Percentiles rank a stretch among this genome's conserved stretches.
These are phyloP conservation scores for Hexamita inflata DNA, from an alignment of 208 protist species.

Conservation along the genomic window DNA sequence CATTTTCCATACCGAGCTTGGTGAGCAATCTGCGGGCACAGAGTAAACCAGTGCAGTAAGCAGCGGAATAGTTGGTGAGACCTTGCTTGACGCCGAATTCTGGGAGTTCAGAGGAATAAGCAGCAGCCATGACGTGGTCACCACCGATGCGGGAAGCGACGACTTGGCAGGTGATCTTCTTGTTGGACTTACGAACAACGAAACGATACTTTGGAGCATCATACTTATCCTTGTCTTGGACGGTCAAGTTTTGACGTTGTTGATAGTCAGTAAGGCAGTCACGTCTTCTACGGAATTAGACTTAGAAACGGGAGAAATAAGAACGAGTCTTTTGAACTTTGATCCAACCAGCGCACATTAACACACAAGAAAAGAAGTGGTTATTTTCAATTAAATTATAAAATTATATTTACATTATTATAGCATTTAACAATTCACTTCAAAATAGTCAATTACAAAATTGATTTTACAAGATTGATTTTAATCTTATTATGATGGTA, in stretches of 20 bases:
- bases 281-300: conserved; percentile 81
- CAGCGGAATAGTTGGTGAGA: conserved; percentile 90
- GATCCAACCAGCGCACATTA: too few relatives aligned
- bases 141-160: conserved; percentile 76
- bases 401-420: too few relatives aligned
- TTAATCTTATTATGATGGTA: too few relatives aligned
- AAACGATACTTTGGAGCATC: conserved; percentile 85
- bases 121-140: conserved; percentile 72
- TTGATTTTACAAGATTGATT: too few relatives aligned
- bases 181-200: conserved; percentile 66
- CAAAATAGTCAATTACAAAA: too few relatives aligned
- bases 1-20: conserved; percentile 73
- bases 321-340: conserved; percentile 45
- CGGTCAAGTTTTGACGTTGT: conserved; percentile 73
- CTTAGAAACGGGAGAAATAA: conserved; percentile 95
- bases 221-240: conserved; percentile 96
- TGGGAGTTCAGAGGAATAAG: conserved; percentile 88
- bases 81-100: conserved; percentile 78
- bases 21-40: conserved; percentile 77
- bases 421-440: too few relatives aligned
- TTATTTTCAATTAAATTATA: too few relatives aligned
- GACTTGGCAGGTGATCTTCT: conserved; percentile 85
- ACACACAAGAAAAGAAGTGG: too few relatives aligned
- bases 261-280: conserved; percentile 97
- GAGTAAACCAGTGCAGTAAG: conserved; percentile 85